These are phyloP conservation scores for Geotrichum australiense DNA, from an alignment of 1,139 yeast species.

Conservation along the genomic window DNA sequence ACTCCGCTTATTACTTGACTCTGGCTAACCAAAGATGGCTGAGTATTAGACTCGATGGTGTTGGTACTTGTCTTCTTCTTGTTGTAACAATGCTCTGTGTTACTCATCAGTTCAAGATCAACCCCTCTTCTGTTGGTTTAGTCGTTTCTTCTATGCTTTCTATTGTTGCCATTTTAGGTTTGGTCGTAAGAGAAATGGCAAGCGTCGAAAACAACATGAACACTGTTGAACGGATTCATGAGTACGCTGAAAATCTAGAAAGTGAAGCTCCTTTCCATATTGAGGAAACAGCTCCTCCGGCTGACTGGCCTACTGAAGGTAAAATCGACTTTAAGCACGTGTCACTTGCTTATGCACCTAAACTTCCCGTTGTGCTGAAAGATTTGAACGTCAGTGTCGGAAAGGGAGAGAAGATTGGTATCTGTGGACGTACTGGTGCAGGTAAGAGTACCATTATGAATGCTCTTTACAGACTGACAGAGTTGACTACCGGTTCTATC, in stretches of 20 bases:
- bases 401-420: conserved; percentile 59
- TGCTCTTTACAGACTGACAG: conserved; percentile 56
- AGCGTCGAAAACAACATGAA: conserved; percentile 78
- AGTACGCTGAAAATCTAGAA: conserved; percentile 63
- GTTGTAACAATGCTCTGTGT: conserved; percentile 56
- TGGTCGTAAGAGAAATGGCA: conserved; percentile 45
- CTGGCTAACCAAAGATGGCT: conserved; percentile 77
- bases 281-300: conserved; percentile 50
- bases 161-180: conserved; percentile 28
- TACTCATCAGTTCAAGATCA: conserved; percentile 52
- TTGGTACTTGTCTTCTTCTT: conserved; percentile 42
- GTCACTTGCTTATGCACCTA: conserved; percentile 64
- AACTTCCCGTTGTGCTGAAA: conserved; percentile 63
- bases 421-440: conserved; percentile 78
- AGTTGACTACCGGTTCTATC: conserved; percentile 47
- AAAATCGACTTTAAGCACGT: conserved; percentile 50
- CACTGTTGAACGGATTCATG: conserved; percentile 72
- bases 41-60: conserved; percentile 51
- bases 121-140: conserved; percentile 65
- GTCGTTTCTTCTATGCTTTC: conserved; percentile 44
- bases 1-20: conserved; percentile 62
- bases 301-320: conserved; percentile 59
- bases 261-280: conserved; percentile 50
- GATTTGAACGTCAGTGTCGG: conserved; percentile 42
- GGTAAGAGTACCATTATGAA: conserved; percentile 67